These are phyloP conservation scores for Marasmius fiardii DNA, from an alignment of 1,284 basidiomycete genomes.

Conservation along the genomic window DNA sequence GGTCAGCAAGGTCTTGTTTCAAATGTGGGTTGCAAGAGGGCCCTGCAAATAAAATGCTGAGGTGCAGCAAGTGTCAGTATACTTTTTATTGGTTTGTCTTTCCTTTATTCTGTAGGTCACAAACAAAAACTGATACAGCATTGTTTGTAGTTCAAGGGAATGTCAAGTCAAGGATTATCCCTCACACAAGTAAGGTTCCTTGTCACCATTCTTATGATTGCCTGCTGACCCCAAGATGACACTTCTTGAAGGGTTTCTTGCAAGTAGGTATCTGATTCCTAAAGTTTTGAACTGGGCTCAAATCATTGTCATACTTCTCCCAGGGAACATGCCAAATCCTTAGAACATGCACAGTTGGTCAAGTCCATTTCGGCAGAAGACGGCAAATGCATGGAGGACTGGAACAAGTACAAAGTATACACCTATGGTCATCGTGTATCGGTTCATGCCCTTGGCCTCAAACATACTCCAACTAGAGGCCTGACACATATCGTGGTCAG, in stretches of 20 bases:
- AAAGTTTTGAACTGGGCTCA: too few species aligned
- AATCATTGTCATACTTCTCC: too few species aligned
- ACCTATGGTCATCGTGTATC: neutral
- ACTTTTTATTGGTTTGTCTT: neutral
- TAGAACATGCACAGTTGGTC: neutral
- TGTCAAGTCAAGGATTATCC: neutral
- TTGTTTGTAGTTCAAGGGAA: neutral
- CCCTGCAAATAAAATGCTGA: constrained; percentile 8
- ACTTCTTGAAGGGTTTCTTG: too few species aligned
- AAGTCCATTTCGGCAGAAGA: neutral
- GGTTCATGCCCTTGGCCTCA: constrained; percentile 1
- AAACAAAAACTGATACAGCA: neutral
- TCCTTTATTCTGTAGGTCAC: neutral
- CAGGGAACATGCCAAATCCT: too few species aligned
- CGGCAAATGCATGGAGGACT: neutral
- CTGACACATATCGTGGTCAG: neutral
- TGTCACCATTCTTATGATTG: neutral
- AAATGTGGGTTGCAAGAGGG: constrained; percentile 13
- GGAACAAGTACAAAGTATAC: neutral
- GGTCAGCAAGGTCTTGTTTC: constrained; percentile 8
- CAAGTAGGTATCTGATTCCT: too few species aligned
- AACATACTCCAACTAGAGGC: neutral
- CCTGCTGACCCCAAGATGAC: too few species aligned
- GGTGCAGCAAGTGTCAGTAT: constrained; percentile 15
- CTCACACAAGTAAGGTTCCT: neutral